phyloP scores from a whole-genome alignment of 1,139 yeast genomes.

The Blastobotrys arbuscula region DNA sequence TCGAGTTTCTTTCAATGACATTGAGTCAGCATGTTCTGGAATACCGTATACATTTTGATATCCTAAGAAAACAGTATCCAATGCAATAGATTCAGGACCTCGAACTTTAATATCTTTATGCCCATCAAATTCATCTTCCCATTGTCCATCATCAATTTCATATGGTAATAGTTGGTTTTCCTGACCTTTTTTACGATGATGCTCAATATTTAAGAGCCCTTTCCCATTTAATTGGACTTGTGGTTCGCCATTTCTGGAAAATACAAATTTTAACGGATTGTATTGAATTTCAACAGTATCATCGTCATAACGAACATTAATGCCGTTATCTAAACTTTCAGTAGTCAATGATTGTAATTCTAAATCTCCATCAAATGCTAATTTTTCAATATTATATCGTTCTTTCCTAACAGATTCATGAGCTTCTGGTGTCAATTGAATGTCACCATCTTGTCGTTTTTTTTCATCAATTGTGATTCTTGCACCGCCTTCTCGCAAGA shows the following conservation, averaged over 20 bases:
- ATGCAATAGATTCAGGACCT: conserved; percentile 87
- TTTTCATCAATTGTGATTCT: conserved; percentile 64
- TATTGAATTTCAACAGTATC: conserved; percentile 40
- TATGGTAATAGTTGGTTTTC: conserved; percentile 18
- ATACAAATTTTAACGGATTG: conserved; percentile 49
- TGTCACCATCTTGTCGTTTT: conserved; percentile 36
- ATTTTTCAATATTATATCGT: conserved; percentile 59
- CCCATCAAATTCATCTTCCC: conserved; percentile 43
- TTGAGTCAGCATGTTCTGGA: conserved; percentile 88
- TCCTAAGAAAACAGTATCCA: conserved; percentile 64
- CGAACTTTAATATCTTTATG: conserved; percentile 56
- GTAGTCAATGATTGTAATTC: conserved; percentile 18
- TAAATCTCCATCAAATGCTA: conserved; percentile 46
- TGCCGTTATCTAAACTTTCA: conserved; percentile 9
- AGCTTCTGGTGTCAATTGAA: conserved; percentile 27
- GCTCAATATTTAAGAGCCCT: conserved; percentile 72
- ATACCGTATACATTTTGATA: conserved; percentile 74
- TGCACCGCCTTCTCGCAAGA: conserved; percentile 50
- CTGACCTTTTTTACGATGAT: conserved; percentile 45
- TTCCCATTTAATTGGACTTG: conserved; percentile 63
- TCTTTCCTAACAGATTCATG: conserved; percentile 27
- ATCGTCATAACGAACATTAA: conserved; percentile 39
- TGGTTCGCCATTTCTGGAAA: conserved; percentile 41
- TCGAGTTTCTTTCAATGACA: conserved; percentile 66
- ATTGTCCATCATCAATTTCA: conserved; percentile 31